phyloP scores from a whole-genome alignment of 768 basidiomycete species.

The Agaricus subrufescens region DNA sequence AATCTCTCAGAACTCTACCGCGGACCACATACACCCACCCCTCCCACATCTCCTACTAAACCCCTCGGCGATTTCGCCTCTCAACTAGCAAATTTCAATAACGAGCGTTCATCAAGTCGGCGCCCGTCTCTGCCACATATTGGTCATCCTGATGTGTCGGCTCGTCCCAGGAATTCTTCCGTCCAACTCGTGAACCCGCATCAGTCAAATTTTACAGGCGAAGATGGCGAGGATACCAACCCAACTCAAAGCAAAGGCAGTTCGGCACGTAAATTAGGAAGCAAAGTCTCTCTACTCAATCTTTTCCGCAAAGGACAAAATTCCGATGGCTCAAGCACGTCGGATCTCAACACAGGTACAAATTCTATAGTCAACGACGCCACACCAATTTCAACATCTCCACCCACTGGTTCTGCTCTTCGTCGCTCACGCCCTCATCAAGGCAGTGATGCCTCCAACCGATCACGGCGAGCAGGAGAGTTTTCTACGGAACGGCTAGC shows the following conservation, averaged over 20 bases:
- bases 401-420: neutral
- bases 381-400: constrained; percentile 5
- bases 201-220: constrained; percentile 72
- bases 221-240: constrained; percentile 46
- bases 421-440: constrained; percentile 5
- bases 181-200: constrained; percentile 31
- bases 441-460: constrained; percentile 12
- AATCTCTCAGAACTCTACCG: constrained; percentile 24
- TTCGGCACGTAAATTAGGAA: constrained; percentile 43
- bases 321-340: constrained; percentile 12
- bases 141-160: constrained; percentile 23
- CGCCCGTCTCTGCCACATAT: constrained; percentile 71
- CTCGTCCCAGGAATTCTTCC: constrained; percentile 30
- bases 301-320: constrained; percentile 64
- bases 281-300: constrained; percentile 71
- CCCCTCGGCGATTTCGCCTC: constrained; percentile 44
- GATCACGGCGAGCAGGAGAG: constrained; percentile 2
- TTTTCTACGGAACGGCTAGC: constrained; percentile 4
- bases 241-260: constrained; percentile 30
- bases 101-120: constrained; percentile 31
- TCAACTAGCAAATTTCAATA: constrained; percentile 28
- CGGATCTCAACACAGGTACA: constrained; percentile 8
- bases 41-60: constrained; percentile 35
- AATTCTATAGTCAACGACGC: neutral
- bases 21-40: constrained; percentile 24